Evolutionary conservation across 176 grass and related monocot genomes (phyloP).

Genomic region (Phragmites australis): DNA sequence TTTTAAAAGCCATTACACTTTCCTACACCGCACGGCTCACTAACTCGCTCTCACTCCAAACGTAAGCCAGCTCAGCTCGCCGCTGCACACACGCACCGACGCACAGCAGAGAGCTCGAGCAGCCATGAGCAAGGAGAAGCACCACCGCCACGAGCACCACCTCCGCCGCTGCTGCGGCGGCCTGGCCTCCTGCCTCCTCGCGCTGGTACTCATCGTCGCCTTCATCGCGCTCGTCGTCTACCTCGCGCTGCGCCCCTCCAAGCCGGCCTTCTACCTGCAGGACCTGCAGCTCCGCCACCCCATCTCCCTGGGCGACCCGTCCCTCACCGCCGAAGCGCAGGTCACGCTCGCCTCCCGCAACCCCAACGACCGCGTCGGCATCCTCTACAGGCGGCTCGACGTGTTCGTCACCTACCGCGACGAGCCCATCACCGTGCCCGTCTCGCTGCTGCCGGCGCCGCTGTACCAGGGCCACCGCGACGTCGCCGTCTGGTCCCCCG

Average conservation of each 20-base stretch:
- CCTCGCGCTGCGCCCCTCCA: conserved; percentile 66
- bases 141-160: conserved; percentile 34
- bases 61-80: neutral
- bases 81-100: neutral
- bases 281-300: conserved; percentile 45
- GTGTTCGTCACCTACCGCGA: conserved; percentile 52
- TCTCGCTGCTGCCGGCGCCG: conserved; percentile 46
- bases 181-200: conserved; percentile 46
- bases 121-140: conserved; percentile 46
- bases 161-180: conserved; percentile 42
- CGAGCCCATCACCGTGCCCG: conserved; percentile 54
- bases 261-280: conserved; percentile 75
- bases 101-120: neutral
- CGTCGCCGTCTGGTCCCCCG: conserved; percentile 64
- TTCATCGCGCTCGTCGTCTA: conserved; percentile 50
- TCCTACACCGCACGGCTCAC: neutral
- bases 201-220: conserved; percentile 50
- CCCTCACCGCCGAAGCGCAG: conserved; percentile 55
- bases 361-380: conserved; percentile 63
- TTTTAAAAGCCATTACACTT: conserved; percentile 42
- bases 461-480: conserved; percentile 58
- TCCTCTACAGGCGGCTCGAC: conserved; percentile 54
- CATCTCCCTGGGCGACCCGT: conserved; percentile 54
- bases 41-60: neutral
- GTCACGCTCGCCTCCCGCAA: conserved; percentile 74